Conservation (phyloP, 2,329 filamentous ascomycete genomes). For the Bertia moriformis region DNA sequence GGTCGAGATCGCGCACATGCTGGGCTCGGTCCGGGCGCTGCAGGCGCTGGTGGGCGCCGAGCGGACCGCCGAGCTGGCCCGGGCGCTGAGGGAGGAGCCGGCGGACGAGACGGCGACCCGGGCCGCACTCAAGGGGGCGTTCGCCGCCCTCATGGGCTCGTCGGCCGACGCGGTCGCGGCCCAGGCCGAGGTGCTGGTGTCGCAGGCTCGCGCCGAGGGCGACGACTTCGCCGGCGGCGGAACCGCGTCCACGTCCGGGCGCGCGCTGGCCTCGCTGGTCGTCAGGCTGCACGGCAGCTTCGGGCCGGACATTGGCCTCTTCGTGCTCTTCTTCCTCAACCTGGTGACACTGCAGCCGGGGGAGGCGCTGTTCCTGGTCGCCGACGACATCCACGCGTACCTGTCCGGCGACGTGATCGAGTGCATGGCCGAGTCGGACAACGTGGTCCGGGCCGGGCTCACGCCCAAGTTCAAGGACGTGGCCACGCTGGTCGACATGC, state of each 20-base stretch:
- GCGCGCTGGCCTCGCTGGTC: constrained; percentile 65
- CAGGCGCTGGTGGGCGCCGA: constrained; percentile 41
- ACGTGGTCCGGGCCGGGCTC: constrained; percentile 90
- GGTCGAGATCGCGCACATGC: constrained; percentile 72
- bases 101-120: constrained; percentile 37
- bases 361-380: constrained; percentile 89
- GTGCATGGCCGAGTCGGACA: constrained; percentile 98
- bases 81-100: constrained; percentile 44
- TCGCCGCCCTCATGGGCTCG: constrained; percentile 69
- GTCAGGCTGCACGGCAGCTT: constrained; percentile 69
- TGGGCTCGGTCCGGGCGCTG: constrained; percentile 37
- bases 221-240: constrained; percentile 61
- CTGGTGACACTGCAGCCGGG: constrained; percentile 76
- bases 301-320: constrained; percentile 81
- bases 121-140: constrained; percentile 57
- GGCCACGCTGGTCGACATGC: constrained; percentile 69
- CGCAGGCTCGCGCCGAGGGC: constrained; percentile 53
- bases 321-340: constrained; percentile 95
- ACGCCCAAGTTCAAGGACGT: constrained; percentile 99
- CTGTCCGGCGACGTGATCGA: constrained; percentile 88
- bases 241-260: constrained; percentile 50
- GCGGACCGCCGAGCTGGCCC: constrained; percentile 55
- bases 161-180: constrained; percentile 48
- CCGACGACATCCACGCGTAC: constrained; percentile 96
- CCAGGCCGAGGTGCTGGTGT: constrained; percentile 55